These are phyloP conservation scores for Jatropha podagrica DNA, from an alignment of 441 rosid species.

Conservation along the genomic window DNA sequence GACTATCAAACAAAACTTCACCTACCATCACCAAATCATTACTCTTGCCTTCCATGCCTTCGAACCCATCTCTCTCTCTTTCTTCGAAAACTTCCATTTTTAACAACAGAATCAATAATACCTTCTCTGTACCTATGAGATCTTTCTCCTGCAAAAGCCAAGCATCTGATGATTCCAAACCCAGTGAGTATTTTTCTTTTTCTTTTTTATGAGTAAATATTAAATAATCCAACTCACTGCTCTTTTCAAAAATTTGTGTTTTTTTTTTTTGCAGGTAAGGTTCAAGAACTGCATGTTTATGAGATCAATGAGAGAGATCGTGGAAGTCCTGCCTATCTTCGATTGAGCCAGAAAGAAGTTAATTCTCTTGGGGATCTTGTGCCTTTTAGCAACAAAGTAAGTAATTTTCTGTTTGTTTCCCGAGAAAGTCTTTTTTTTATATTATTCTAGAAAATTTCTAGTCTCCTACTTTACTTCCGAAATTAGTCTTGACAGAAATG, in stretches of 20 bases:
- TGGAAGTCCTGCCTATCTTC: conserved; percentile 75
- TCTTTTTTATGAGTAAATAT: too few relatives aligned
- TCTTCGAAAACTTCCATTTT: conserved; percentile 6
- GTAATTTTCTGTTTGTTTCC: conserved; percentile 18
- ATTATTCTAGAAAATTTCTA: too few relatives aligned
- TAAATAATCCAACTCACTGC: neutral
- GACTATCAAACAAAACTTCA: conserved; percentile 2
- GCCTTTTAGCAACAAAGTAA: conserved; percentile 83
- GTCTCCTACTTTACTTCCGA: too few relatives aligned
- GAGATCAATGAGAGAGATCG: conserved; percentile 88
- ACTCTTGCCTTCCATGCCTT: conserved; percentile 25
- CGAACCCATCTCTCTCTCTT: conserved; percentile 25
- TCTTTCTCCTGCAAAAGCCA: conserved; percentile 52
- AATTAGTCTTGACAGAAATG: too few relatives aligned
- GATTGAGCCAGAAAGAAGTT: conserved; percentile 65
- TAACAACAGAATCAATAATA: neutral
- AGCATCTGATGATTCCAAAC: conserved; percentile 34
- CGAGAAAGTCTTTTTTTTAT: conserved; percentile 3
- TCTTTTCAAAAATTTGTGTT: neutral
- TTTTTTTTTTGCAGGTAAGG: conserved; percentile 33
- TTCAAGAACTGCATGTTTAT: conserved; percentile 72
- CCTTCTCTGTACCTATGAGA: conserved; percentile 25
- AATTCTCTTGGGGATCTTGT: conserved; percentile 89
- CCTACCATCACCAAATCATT: neutral
- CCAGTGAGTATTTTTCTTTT: conserved; percentile 31